These are phyloP conservation scores for Paramecium octaurelia DNA, from an alignment of 73 alveolate species.

Conservation along the genomic window DNA sequence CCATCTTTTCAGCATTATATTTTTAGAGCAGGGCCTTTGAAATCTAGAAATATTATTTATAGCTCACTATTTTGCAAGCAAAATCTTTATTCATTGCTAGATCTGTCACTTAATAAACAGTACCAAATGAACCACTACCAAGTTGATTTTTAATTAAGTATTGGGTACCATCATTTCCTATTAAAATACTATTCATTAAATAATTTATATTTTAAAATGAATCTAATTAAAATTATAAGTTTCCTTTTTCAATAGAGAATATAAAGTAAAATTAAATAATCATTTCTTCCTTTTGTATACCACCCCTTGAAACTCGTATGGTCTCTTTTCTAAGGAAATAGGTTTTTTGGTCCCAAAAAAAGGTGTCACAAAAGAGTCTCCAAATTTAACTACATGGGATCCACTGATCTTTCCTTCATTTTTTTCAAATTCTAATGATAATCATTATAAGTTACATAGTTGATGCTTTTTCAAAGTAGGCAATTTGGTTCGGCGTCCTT, in stretches of 20 bases:
- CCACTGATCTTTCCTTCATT: not conserved
- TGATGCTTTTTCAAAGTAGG: not conserved
- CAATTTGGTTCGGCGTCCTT: not conserved
- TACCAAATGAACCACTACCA: slow-evolving; percentile 25
- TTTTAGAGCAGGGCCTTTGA: not conserved
- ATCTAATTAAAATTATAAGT: not conserved
- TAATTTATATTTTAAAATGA: not conserved
- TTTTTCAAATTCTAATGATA: not conserved
- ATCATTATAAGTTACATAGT: not conserved
- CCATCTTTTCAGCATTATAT: slow-evolving; percentile 29
- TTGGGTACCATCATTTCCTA: not conserved
- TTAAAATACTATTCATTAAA: not conserved
- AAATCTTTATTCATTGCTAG: not conserved
- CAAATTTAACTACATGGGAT: not conserved
- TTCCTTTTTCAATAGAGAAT: not conserved
- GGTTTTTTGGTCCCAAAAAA: not conserved
- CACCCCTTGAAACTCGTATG: not conserved
- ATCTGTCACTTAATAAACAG: not conserved
- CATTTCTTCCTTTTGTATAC: not conserved
- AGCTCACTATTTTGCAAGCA: slow-evolving; percentile 7
- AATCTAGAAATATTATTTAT: not conserved
- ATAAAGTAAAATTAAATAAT: not conserved
- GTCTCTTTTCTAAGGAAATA: not conserved
- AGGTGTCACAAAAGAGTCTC: not conserved
- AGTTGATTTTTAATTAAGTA: not conserved